Evolutionary conservation across 768 basidiomycete genomes (phyloP).

Genomic region (Bullera alba): DNA sequence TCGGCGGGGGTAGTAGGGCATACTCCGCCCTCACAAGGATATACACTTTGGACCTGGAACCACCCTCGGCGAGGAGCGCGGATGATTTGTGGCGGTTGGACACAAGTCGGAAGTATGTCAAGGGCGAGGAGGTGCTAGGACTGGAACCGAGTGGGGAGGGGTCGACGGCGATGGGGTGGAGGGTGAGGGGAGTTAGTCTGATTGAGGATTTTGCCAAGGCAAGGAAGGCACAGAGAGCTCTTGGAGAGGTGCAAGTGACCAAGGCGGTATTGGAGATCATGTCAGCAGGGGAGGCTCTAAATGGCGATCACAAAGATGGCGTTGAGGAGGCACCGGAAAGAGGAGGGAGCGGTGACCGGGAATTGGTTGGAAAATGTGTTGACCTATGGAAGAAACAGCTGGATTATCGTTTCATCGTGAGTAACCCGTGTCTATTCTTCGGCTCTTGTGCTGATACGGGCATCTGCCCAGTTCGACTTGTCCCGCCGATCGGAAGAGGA

Average conservation of each 20-base stretch:
- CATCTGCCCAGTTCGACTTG: constrained; percentile 56
- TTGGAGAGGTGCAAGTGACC: constrained; percentile 85
- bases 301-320: too few species aligned
- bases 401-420: constrained; percentile 67
- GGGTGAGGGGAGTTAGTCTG: constrained; percentile 75
- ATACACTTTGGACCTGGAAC: constrained; percentile 72
- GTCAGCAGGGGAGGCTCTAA: constrained; percentile 8
- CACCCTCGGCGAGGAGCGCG: constrained; percentile 75
- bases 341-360: constrained; percentile 38
- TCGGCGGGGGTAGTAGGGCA: constrained; percentile 71
- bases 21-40: constrained; percentile 73
- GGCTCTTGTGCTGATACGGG: background rate
- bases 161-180: constrained; percentile 66
- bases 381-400: constrained; percentile 77
- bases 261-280: constrained; percentile 58
- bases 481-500: constrained; percentile 62
- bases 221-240: constrained; percentile 62
- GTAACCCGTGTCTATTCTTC: constrained; percentile 17
- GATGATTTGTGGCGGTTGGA: constrained; percentile 91
- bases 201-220: constrained; percentile 77
- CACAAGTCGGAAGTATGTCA: constrained; percentile 88
- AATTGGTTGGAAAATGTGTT: constrained; percentile 60
- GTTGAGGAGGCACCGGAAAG: constrained; percentile 8
- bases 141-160: too few species aligned
- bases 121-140: constrained; percentile 80